Base-by-base conservation (phyloP, 106 monocot genomes). In the Phalaenopsis equestris region DNA sequence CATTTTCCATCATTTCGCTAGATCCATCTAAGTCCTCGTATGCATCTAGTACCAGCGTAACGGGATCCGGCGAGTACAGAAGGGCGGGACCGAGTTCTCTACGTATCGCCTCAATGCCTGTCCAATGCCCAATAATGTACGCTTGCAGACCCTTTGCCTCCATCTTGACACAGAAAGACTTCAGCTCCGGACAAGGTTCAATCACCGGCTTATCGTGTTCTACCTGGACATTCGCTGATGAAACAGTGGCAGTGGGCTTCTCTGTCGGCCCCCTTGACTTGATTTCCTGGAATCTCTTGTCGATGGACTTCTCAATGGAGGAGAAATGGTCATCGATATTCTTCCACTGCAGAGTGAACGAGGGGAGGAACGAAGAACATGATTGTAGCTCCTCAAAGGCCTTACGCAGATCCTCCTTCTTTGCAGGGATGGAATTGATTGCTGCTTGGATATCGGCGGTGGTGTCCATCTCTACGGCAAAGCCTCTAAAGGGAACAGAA, bases 241-340 rank as follows among this genome's bases (percentile, higher is more conserved):
- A 76, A 21, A 10, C 41, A 37, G 56, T 12, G 17, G 61, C 5
- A 58, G 37, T 38, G 12, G 84, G 2, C 42, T 42, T 47, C 42
- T 24, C 56, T 42, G n/a, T 67, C 18, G 41, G n/a, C 17, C 7
- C 2, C 11, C 2, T 36, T 45, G 81, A 73, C 15, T 83, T 75
- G 55, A 92, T 89, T 2, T 82, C 73, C 41, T 79, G 78, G 82
- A 93, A 82, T 7, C 88, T 88, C 36, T 73, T 55, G 15, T 79
- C 75, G 70, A 93, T 86, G 79, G 90, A 86, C 17, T 18, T 18
- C 24, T 87, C 67, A 75, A 90, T 49, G 82, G 88, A 81, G 49
- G 83, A 36, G 41, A 90, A 30, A 64, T 93, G 80, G 36, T 79
- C 84, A 42, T 93, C 93, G 41, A 93, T 79, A 76, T 92, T 88